A percentile compares a stretch with the other conserved stretches of the same genome.
Conservation (phyloP, 179 eudicot species). For the Beta macrorhiza region DNA sequence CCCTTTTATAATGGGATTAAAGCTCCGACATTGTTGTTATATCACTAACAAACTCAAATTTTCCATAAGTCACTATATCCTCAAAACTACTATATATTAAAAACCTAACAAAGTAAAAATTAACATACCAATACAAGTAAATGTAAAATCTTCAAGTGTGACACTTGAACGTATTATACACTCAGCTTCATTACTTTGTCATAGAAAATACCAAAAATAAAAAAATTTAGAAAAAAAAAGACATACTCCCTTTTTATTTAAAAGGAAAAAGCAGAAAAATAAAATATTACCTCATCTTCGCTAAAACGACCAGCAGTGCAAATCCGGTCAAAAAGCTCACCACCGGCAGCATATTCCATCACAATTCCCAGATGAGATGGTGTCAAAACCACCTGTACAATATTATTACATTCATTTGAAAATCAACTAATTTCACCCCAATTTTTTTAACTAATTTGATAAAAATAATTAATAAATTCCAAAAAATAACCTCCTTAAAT, state of each 20-base stretch:
- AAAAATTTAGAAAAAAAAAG: not conserved
- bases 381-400: constrained; percentile 37
- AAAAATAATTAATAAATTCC: not conserved
- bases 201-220: not conserved
- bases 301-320: constrained; percentile 51
- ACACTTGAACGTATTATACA: too few species aligned
- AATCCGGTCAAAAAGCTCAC: constrained; percentile 51
- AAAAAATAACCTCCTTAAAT: constrained; percentile 34
- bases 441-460: not conserved
- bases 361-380: constrained; percentile 49
- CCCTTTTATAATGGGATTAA: too few species aligned
- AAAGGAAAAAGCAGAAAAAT: not conserved
- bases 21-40: too few species aligned
- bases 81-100: too few species aligned
- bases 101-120: too few species aligned
- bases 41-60: too few species aligned
- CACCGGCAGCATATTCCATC: constrained; percentile 54
- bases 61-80: too few species aligned
- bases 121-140: too few species aligned
- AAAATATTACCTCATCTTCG: constrained; percentile 39
- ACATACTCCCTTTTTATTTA: not conserved
- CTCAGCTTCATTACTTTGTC: too few species aligned
- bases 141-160: too few species aligned
- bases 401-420: not conserved
- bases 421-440: not conserved